These are phyloP conservation scores for Bryoerythrophyllum caledonicum DNA, from an alignment of 225 moss, liverwort and hornwort species.

Conservation along the genomic window DNA sequence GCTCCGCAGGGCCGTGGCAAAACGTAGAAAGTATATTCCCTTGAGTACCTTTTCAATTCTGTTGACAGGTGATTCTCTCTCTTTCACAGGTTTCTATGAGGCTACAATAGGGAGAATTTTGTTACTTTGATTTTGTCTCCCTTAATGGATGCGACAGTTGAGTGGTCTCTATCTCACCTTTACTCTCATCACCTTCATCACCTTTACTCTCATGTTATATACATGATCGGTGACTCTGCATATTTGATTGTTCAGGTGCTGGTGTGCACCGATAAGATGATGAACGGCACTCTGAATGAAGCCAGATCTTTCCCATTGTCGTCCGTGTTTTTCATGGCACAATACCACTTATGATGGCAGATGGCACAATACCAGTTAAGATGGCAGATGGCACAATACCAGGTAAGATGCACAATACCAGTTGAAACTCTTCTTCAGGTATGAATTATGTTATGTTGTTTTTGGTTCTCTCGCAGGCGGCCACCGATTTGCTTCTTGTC, in stretches of 20 bases:
- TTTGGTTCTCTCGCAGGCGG: constrained; percentile 32
- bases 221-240: background rate
- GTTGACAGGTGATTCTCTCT: constrained; percentile 54
- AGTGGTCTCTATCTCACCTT: constrained; percentile 70
- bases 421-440: background rate
- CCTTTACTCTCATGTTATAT: background rate
- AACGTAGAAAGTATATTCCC: constrained; percentile 79
- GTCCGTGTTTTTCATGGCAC: too few relatives aligned
- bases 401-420: constrained; percentile 38
- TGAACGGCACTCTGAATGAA: constrained; percentile 75
- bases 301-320: constrained; percentile 54
- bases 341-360: too few relatives aligned
- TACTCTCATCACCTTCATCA: too few relatives aligned
- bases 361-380: too few relatives aligned
- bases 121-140: constrained; percentile 24
- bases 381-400: too few relatives aligned
- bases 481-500: constrained; percentile 73
- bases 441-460: too few relatives aligned
- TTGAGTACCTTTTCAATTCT: constrained; percentile 73
- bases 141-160: constrained; percentile 48
- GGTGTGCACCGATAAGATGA: constrained; percentile 78
- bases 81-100: background rate
- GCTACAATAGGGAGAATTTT: background rate
- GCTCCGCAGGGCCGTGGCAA: constrained; percentile 91
- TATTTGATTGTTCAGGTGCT: constrained; percentile 51